phyloP scores from a whole-genome alignment of 2,329 filamentous ascomycete species.

The Xylariaceae sp. region DNA sequence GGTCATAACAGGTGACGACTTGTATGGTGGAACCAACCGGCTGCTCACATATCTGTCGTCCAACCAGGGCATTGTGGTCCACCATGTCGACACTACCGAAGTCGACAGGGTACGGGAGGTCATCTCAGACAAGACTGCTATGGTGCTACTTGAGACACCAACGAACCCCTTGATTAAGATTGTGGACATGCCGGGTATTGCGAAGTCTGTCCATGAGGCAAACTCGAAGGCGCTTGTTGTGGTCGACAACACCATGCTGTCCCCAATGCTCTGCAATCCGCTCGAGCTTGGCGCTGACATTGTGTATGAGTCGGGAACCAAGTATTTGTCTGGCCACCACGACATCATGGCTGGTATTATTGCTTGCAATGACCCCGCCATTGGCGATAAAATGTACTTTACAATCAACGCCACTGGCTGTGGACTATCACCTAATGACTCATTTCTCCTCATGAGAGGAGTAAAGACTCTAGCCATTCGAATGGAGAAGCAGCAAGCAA shows the following conservation, averaged over 20 bases:
- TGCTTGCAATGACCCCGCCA: slow-evolving; percentile 74
- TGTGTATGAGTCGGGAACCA: slow-evolving; percentile 95
- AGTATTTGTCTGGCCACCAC: slow-evolving; percentile 96
- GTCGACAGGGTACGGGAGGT: slow-evolving; percentile 65
- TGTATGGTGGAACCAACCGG: slow-evolving; percentile 93
- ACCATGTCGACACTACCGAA: slow-evolving; percentile 91
- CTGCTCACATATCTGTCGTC: slow-evolving; percentile 87
- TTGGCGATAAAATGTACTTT: slow-evolving; percentile 91
- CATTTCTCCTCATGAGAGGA: slow-evolving; percentile 89
- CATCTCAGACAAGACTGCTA: slow-evolving; percentile 76
- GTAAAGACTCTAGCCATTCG: slow-evolving; percentile 96
- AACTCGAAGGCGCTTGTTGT: slow-evolving; percentile 79
- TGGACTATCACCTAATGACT: slow-evolving; percentile 90
- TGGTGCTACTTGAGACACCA: slow-evolving; percentile 94
- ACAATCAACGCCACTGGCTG: slow-evolving; percentile 96
- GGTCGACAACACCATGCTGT: slow-evolving; percentile 99
- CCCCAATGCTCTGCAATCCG: slow-evolving; percentile 88
- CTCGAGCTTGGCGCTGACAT: slow-evolving; percentile 93
- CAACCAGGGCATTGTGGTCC: slow-evolving; percentile 87
- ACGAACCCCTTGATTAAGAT: slow-evolving; percentile 99
- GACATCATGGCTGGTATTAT: slow-evolving; percentile 99
- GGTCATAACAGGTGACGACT: slow-evolving; percentile 92
- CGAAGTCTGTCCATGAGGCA: slow-evolving; percentile 68
- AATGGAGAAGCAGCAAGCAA: slow-evolving; percentile 97
- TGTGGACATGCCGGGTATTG: slow-evolving; percentile 81